Conservation (phyloP, 1,284 basidiomycete species). For the Tylopilus sp. region DNA sequence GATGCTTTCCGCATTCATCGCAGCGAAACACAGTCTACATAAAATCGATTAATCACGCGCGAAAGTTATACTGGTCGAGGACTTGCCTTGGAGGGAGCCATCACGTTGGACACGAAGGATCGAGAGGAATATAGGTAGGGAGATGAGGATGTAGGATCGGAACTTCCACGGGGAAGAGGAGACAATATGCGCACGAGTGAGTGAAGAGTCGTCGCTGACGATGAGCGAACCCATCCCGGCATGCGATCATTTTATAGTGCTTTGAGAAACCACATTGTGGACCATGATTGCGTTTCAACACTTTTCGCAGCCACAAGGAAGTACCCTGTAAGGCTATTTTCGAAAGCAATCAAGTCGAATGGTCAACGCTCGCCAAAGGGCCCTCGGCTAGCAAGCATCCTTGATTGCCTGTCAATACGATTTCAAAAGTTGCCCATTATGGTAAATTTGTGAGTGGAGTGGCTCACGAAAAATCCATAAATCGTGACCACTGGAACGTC, state of each 20-base stretch:
- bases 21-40: conserved; percentile 25
- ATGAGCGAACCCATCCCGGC: conserved; percentile 6
- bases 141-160: background rate
- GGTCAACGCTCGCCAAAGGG: conserved; percentile 16
- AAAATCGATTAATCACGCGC: conserved; percentile 11
- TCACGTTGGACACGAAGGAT: no score
- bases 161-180: no score
- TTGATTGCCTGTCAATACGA: conserved; percentile 13
- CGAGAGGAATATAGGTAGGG: no score
- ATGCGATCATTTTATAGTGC: conserved; percentile 28
- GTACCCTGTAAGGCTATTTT: conserved; percentile 27
- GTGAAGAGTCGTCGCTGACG: conserved; percentile 1
- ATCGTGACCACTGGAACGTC: conserved; percentile 5
- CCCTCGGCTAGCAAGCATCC: conserved; percentile 13
- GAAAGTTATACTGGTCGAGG: no score
- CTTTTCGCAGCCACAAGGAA: conserved; percentile 33
- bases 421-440: conserved; percentile 32
- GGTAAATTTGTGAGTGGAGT: conserved; percentile 32
- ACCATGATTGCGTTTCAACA: conserved; percentile 36
- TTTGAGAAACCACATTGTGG: conserved; percentile 16
- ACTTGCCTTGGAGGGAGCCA: no score
- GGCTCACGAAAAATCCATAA: conserved; percentile 20
- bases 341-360: conserved; percentile 27
- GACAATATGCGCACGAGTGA: no score
- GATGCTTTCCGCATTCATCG: conserved; percentile 6